Evolutionary conservation across 176 grass and related monocot genomes (phyloP), one percentile per base, ranked within the genome.

Genomic region (Musa beccarii): DNA sequence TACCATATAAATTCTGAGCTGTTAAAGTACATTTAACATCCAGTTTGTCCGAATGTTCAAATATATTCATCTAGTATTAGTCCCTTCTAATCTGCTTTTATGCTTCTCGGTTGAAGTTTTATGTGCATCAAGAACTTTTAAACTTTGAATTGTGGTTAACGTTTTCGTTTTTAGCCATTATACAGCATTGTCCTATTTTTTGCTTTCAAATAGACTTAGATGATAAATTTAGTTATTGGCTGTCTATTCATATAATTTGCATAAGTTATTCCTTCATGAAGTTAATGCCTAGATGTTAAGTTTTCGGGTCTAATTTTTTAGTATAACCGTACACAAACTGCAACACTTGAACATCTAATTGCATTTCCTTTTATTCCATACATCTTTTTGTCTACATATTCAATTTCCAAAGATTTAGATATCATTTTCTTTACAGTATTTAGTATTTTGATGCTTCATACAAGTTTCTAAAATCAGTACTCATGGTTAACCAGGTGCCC

Each of bases 401-500:
- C 15, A 20, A 20, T 7, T 61, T 17, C 57, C 63, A 66, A 25
- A 66, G 24, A 2, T 28, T 66, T 66, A 66, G 16, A 17, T 25
- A 11, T 28, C 23, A 59, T 49, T n/a, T 66, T n/a, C 11, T 43
- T 51, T 51, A 55, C 24, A 19, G 56, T 78, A 78, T 20, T 34
- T 55, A 59, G 23, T 17, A 26, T 59, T 80, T 68, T 16, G 43
- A 71, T 82, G 68, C 67, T 53, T 83, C 53, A 13, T 54, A 24
- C 16, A 29, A 59, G n/a, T 73, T 12, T 64, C 68, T 34, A 51
- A 51, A 62, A 52, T 53, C 62, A 86, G 43, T 83, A 76, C 68
- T 62, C 69, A 54, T 76, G 25, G 71, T 11, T 74, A 3, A 59
- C 24, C 84, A 99, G 96, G 96, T 2, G 85, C 96, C 23, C 91